Base-by-base conservation (phyloP, 306 rosid species). In the Malus sieversii region DNA sequence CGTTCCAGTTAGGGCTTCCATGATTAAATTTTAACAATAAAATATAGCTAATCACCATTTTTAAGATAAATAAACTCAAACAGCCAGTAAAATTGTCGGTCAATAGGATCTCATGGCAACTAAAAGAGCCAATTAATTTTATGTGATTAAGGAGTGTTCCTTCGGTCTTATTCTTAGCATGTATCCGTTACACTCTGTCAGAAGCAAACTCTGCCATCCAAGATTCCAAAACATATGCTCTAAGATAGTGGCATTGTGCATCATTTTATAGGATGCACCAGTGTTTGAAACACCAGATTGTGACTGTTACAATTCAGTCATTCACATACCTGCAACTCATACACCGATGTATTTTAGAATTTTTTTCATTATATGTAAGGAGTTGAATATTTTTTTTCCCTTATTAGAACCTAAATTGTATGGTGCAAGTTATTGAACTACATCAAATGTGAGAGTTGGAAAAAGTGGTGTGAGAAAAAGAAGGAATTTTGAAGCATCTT, bases 1-100 rank as follows among this genome's bases (percentile, higher is more conserved):
- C 38, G 1, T 33, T 33, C 38, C 38, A 33, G 8, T 33, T 35
- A 35, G 40, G 40, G 35, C 20, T 32, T 40, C 3, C 35, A 64
- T 30, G 63, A 68, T 53, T 53, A 48, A 19, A 1, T 44, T 4
- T n/a, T 18, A n/a, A 20, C 32, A 51, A 52, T 46, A 51, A 42
- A 74, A 74, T 44, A 40, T 61, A 19, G 45, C 45, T 10, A n/a
- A 5, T 38, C 11, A 48, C 55, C 27, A 19, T 68, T 60, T 61
- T 69, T 35, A 25, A 48, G 29, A 35, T 65, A 22, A 19, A 68
- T 48, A 58, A 53, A 65, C 33, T 44, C 55, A 68, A 19, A 33
- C 53, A 45, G 33, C 64, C 45, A 58, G 64, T 53, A 23, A 23
- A 62, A 1, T 4, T 78, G 85, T 74, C 82, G 77, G 82, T 77